Conservation (phyloP, 2,329 filamentous ascomycete species). For the Teratosphaeriaceae sp. region DNA sequence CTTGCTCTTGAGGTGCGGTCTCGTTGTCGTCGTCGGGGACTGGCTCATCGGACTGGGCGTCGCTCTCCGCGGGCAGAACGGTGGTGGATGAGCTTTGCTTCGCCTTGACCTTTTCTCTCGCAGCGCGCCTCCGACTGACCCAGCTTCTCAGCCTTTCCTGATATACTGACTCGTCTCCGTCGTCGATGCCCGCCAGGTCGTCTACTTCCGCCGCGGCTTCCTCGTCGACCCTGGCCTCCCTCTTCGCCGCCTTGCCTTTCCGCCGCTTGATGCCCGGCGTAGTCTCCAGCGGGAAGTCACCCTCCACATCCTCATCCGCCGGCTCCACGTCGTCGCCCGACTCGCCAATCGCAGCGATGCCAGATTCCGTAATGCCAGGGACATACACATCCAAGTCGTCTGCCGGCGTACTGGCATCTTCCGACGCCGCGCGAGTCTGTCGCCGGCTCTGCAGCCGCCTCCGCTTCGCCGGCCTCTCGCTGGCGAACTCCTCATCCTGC, state of each 20-base stretch:
- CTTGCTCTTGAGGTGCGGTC: conserved; percentile 29
- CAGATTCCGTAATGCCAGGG: conserved; percentile 34
- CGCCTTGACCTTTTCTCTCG: conserved; percentile 39
- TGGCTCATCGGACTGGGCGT: conserved; percentile 30
- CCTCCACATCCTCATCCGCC: conserved; percentile 33
- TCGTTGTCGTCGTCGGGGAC: conserved; percentile 26
- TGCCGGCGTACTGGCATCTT: conserved; percentile 18
- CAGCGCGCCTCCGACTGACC: conserved; percentile 57
- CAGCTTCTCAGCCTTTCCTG: conserved; percentile 68
- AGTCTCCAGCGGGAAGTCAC: conserved; percentile 29
- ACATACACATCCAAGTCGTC: conserved; percentile 37
- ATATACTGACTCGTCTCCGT: conserved; percentile 81
- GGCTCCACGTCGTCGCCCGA: conserved; percentile 31
- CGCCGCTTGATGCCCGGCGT: conserved; percentile 34
- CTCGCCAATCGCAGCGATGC: conserved; percentile 33
- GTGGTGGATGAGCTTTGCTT: conserved; percentile 8
- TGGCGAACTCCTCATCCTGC: conserved; percentile 32
- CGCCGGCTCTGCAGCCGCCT: conserved; percentile 29
- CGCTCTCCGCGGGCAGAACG: conserved; percentile 2
- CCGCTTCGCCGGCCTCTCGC: conserved; percentile 35
- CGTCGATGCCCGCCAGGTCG: conserved; percentile 64
- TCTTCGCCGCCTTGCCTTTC: conserved; percentile 23
- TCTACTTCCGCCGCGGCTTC: conserved; percentile 35
- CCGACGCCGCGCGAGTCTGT: conserved; percentile 15
- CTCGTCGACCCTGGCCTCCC: conserved; percentile 17